These are phyloP conservation scores for Penicillium sp. DNA, from an alignment of 2,329 filamentous ascomycete species.

Conservation along the genomic window DNA sequence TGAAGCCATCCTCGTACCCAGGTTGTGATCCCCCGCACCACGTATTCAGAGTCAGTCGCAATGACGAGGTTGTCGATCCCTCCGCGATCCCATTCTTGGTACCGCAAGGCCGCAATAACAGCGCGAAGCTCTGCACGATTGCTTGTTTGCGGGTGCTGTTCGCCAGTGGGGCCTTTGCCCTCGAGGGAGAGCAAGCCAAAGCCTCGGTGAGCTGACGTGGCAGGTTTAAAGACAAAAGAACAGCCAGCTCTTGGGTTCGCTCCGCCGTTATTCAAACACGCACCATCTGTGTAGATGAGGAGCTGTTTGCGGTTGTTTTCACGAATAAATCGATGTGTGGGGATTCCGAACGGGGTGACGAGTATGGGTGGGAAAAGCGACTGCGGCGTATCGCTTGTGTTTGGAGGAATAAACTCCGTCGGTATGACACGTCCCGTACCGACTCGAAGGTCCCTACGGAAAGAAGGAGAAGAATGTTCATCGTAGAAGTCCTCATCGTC, in stretches of 20 bases:
- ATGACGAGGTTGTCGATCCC: conserved; percentile 48
- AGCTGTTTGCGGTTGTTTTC: not conserved
- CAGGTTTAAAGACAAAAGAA: not conserved
- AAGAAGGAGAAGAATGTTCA: too few relatives aligned
- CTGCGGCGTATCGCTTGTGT: not conserved
- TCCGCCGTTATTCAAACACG: not conserved
- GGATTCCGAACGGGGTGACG: not conserved
- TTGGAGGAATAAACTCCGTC: conserved; percentile 32
- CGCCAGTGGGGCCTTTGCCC: not conserved
- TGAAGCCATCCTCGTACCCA: conserved; percentile 47
- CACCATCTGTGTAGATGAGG: not conserved
- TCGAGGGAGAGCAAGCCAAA: not conserved
- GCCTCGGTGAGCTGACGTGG: not conserved
- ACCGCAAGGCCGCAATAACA: conserved; percentile 51
- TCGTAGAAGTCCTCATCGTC: too few relatives aligned
- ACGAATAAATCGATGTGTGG: not conserved
- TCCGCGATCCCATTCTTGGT: conserved; percentile 46
- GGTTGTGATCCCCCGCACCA: conserved; percentile 46
- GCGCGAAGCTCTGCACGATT: conserved; percentile 58
- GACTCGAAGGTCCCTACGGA: conserved; percentile 7
- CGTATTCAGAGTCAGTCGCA: conserved; percentile 55
- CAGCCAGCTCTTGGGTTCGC: not conserved
- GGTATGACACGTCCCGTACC: conserved; percentile 36
- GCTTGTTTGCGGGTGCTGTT: conserved; percentile 36
- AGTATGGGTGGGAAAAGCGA: conserved; percentile 1